These are phyloP conservation scores for Eucalyptus urophylla DNA, from an alignment of 345 rosid genomes.

Conservation along the genomic window DNA sequence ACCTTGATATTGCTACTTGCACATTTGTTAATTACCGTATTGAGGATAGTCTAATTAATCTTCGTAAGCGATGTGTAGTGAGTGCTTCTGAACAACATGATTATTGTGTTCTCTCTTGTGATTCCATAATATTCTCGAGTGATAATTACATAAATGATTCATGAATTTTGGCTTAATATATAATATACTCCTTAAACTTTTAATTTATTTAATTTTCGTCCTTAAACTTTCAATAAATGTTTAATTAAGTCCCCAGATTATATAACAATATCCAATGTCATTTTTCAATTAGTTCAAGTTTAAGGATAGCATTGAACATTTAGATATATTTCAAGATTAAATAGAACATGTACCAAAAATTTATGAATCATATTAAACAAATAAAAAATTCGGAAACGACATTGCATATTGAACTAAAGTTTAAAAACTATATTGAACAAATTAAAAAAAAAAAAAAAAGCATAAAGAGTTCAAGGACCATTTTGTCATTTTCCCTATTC, in stretches of 20 bases:
- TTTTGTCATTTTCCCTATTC: neutral
- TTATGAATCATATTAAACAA: too few species aligned
- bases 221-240: too few species aligned
- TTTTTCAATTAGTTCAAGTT: too few species aligned
- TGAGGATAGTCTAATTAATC: neutral
- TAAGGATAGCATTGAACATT: rapidly evolving
- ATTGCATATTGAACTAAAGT: too few species aligned
- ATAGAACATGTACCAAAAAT: rapidly evolving
- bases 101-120: neutral
- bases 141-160: too few species aligned
- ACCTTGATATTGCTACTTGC: neutral
- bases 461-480: rapidly evolving
- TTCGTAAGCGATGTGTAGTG: rapidly evolving
- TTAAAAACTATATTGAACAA: rapidly evolving
- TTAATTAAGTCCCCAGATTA: too few species aligned
- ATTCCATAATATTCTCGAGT: neutral
- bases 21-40: rapidly evolving
- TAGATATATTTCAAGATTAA: too few species aligned
- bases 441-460: too few species aligned
- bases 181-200: too few species aligned
- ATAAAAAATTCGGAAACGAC: rapidly evolving
- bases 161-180: rapidly evolving
- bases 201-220: too few species aligned
- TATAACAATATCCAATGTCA: too few species aligned
- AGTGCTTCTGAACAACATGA: neutral